These are phyloP conservation scores for Candida tropicalis DNA, from an alignment of 1,139 yeast genomes.

Conservation along the genomic window DNA sequence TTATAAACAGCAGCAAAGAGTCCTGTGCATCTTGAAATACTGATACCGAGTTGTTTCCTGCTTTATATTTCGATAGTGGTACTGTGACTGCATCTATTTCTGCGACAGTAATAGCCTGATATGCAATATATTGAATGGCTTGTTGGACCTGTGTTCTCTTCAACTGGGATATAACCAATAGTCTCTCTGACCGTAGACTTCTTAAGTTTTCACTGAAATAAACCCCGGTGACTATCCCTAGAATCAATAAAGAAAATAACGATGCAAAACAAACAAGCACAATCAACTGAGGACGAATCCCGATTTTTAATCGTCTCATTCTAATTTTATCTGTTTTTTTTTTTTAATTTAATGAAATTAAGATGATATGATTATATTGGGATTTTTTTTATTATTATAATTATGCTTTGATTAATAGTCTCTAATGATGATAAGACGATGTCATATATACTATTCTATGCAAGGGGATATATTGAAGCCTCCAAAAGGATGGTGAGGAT, in stretches of 20 bases:
- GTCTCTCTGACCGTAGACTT: conserved; percentile 65
- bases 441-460: too few relatives aligned
- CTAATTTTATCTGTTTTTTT: background rate
- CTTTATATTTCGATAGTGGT: conserved; percentile 64
- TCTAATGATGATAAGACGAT: too few relatives aligned
- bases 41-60: conserved; percentile 62
- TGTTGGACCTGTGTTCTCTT: conserved; percentile 81
- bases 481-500: too few relatives aligned
- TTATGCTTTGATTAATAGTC: too few relatives aligned
- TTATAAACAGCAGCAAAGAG: conserved; percentile 59
- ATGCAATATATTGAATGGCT: conserved; percentile 60
- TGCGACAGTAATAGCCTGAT: conserved; percentile 72
- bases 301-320: conserved; percentile 49
- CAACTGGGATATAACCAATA: conserved; percentile 76
- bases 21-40: conserved; percentile 45
- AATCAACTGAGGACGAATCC: conserved; percentile 72
- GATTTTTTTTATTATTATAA: too few relatives aligned
- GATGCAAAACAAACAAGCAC: conserved; percentile 79
- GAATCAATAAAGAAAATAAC: conserved; percentile 68
- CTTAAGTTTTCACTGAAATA: conserved; percentile 71
- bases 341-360: background rate
- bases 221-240: conserved; percentile 80
- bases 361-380: too few relatives aligned
- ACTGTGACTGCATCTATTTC: conserved; percentile 60
- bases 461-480: too few relatives aligned